Evolutionary conservation across 2,329 filamentous ascomycete species (phyloP).

Genomic region (Parastagonospora nodorum): DNA sequence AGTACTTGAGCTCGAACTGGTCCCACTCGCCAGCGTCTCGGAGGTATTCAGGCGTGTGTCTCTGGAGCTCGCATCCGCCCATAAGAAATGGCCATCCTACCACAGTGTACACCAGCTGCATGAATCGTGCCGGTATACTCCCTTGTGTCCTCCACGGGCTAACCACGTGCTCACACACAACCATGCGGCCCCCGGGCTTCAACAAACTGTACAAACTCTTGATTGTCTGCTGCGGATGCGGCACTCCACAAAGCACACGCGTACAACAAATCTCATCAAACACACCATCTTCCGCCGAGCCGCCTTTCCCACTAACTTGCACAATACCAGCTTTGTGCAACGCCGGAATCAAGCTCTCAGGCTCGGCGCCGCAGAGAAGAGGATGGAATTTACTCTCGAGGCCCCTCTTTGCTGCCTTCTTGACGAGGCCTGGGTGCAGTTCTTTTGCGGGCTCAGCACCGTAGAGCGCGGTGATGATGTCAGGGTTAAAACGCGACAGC

Average conservation of each 20-base stretch:
- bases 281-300: slow-evolving; percentile 42
- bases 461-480: slow-evolving; percentile 55
- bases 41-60: slow-evolving; percentile 54
- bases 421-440: slow-evolving; percentile 53
- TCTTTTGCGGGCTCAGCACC: slow-evolving; percentile 59
- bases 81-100: slow-evolving; percentile 59
- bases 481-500: slow-evolving; percentile 51
- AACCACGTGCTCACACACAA: slow-evolving; percentile 61
- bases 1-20: slow-evolving; percentile 52
- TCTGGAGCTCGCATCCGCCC: slow-evolving; percentile 57
- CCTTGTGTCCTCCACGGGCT: slow-evolving; percentile 57
- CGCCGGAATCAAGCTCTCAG: slow-evolving; percentile 52
- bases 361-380: slow-evolving; percentile 55
- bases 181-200: slow-evolving; percentile 60
- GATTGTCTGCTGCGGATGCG: slow-evolving; percentile 52
- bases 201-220: slow-evolving; percentile 56
- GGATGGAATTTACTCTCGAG: slow-evolving; percentile 57
- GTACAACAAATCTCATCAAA: slow-evolving; percentile 62
- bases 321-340: slow-evolving; percentile 51
- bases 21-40: slow-evolving; percentile 56
- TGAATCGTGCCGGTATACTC: slow-evolving; percentile 49
- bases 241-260: slow-evolving; percentile 61
- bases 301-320: slow-evolving; percentile 22
- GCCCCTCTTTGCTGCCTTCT: slow-evolving; percentile 48
- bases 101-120: slow-evolving; percentile 54